Base-by-base conservation (phyloP, 805 yeast species). In the Metschnikowia baotianmanensis region DNA sequence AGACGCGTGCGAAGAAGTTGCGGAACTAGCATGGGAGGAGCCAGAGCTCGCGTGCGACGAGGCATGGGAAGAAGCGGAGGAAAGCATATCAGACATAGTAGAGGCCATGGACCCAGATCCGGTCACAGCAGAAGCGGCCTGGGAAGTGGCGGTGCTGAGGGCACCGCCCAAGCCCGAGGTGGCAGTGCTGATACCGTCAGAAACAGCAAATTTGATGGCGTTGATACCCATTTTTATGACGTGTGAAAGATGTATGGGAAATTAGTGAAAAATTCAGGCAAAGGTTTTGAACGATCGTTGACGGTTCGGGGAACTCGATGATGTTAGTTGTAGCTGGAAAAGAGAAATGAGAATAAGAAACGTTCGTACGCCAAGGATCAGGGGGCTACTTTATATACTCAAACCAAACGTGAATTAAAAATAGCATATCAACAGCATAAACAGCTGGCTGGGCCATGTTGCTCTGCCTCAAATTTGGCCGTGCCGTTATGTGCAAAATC, bases 181-280 rank as follows among this genome's bases (percentile, higher is more conserved):
- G 31, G 11, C 38, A 12, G 27, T 18, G 22, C 21, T 27, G 28
- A 19, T 31, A 31, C 31, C 21, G 31, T 35, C 43, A 25, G 45
- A 28, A 32, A 59, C 61, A 34, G 62, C 65, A 53, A 42, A 59
- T 26, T 62, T 47, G 38, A 59, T 56, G 36, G 67, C 67, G 63
- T 61, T 60, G 39, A 58, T 25, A 45, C 54, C 56, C 58, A 55
- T 54, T 43, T 37, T 55, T 40, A 36, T n/a, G n/a, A n/a, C n/a
- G n/a, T n/a, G n/a, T 21, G 6, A 7, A 9, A 7, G 9, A 21
- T 21, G 6, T 21, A 21, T 21, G 9, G 23, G 23, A 9, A 21
- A 9, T 21, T 21, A 21, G 23, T 21, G 23, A 21, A 21, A n/a
- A n/a, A n/a, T n/a, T n/a, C n/a, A n/a, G n/a, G n/a, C n/a, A n/a